Conservation (phyloP, 495 filamentous ascomycete species). For the Talaromyces liani region DNA sequence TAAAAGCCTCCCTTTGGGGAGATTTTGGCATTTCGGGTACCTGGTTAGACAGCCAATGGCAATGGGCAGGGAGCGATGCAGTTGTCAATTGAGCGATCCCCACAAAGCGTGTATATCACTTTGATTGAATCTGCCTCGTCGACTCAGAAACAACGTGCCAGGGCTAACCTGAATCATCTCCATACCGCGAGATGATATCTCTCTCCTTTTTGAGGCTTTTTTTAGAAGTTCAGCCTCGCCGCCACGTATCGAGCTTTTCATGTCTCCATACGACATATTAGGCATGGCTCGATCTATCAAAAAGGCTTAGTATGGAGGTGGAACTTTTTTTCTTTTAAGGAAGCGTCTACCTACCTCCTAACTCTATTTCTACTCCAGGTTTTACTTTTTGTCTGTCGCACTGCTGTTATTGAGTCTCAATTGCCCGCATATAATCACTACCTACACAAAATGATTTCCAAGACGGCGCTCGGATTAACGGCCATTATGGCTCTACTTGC, state of each 20-base stretch:
- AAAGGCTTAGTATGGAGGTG: background rate
- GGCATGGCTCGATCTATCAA: background rate
- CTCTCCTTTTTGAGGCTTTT: background rate
- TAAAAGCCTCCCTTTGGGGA: background rate
- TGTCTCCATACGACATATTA: background rate
- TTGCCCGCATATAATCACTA: background rate
- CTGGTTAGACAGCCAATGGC: background rate
- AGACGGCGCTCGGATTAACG: background rate
- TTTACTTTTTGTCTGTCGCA: background rate
- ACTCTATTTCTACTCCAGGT: background rate
- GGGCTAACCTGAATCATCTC: background rate
- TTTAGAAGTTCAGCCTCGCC: background rate
- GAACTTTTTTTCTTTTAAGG: background rate
- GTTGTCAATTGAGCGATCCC: background rate
- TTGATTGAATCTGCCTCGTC: background rate
- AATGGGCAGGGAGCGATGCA: background rate
- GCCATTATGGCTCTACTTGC: background rate
- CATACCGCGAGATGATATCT: background rate
- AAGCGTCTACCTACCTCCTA: background rate
- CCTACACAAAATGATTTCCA: background rate
- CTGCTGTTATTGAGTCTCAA: background rate
- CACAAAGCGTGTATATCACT: background rate
- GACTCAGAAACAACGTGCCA: background rate
- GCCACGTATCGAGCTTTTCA: background rate
- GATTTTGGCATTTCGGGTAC: background rate